Evolutionary conservation across 2,329 filamentous ascomycete species (phyloP).

Genomic region (Sporothrix inflata): DNA sequence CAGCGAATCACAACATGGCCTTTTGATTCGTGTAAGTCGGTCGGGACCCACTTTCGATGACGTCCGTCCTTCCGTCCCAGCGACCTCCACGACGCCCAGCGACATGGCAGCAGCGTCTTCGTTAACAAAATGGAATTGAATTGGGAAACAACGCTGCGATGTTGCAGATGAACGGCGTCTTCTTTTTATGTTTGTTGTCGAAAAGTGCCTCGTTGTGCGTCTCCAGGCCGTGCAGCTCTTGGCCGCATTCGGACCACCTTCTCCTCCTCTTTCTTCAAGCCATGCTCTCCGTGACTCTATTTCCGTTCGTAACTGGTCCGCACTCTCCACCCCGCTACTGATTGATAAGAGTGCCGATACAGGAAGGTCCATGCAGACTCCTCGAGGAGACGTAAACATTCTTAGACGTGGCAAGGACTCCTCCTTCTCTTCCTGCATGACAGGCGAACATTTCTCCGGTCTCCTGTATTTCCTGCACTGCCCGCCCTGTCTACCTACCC

Average conservation of each 20-base stretch:
- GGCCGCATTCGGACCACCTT: not conserved
- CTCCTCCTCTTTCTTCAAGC: not conserved
- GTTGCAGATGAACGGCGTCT: not conserved
- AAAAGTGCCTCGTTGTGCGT: no score
- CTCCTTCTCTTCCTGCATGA: not conserved
- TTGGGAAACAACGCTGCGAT: no score
- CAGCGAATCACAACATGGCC: conserved; percentile 17
- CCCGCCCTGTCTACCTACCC: not conserved
- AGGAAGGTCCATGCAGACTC: not conserved
- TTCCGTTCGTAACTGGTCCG: not conserved
- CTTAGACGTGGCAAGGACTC: not conserved
- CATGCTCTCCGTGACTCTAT: not conserved
- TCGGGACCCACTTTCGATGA: not conserved
- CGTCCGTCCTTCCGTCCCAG: not conserved
- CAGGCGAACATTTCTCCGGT: not conserved
- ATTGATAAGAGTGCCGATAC: not conserved
- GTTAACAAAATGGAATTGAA: not conserved
- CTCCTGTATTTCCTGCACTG: not conserved
- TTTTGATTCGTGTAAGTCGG: conserved; percentile 11
- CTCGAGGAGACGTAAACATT: not conserved
- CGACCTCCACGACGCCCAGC: not conserved
- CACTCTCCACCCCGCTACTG: not conserved
- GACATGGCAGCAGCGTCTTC: not conserved
- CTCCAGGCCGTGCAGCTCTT: not conserved
- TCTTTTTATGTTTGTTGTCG: not conserved